These are phyloP conservation scores for Lupinus albus DNA, from an alignment of 306 rosid species.

Conservation along the genomic window DNA sequence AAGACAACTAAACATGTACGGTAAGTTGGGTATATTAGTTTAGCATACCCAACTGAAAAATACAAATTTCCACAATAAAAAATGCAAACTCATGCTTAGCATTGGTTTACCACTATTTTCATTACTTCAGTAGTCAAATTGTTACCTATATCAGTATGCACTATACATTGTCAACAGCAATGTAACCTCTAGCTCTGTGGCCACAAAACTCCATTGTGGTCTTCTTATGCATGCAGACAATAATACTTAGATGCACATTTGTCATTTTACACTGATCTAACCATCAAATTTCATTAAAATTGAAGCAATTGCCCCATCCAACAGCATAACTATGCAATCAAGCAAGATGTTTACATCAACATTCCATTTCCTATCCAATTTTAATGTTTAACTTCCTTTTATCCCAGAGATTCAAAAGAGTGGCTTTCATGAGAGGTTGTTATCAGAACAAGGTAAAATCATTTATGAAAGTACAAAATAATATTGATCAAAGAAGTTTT, in stretches of 20 bases:
- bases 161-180: constrained; percentile 4
- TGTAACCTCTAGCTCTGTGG: constrained; percentile 1
- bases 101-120: constrained; percentile 14
- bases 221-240: constrained; percentile 8
- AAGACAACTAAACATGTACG: neutral
- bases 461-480: constrained; percentile 28
- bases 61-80: neutral
- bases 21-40: constrained; percentile 10
- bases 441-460: neutral
- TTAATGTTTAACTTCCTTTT: constrained; percentile 28
- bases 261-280: neutral
- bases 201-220: constrained; percentile 1
- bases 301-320: neutral
- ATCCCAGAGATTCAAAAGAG: constrained; percentile 1
- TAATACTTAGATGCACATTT: constrained; percentile 16
- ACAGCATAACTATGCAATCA: constrained; percentile 23
- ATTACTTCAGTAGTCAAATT: constrained; percentile 15
- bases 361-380: neutral
- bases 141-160: neutral
- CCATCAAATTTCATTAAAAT: neutral
- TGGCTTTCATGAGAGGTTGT: constrained; percentile 23
- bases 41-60: constrained; percentile 11
- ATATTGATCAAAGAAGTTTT: constrained; percentile 1
- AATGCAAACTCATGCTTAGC: constrained; percentile 23
- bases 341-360: constrained; percentile 21